Evolutionary conservation across 148 eudicot species (phyloP), one percentile per base, ranked within the genome.

Genomic region (Limonium bicolor): DNA sequence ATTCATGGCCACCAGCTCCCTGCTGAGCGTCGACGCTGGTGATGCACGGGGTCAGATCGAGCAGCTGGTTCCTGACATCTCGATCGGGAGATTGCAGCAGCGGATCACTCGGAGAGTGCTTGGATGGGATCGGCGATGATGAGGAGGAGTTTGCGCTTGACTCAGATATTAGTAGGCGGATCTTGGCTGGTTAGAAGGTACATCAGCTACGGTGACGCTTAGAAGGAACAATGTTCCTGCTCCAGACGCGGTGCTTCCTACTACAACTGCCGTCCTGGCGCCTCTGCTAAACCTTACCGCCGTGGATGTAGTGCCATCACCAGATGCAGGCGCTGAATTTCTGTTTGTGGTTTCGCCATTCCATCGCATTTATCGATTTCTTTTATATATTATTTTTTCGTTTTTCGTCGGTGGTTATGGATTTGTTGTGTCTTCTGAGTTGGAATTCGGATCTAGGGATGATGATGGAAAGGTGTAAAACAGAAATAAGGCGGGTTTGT

Each of bases 261-360:
- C 67, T 76, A 76, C 62, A 76, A 80, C 38, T 76, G 90, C 50
- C 56, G 51, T 9, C 58, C 69, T 0, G 80, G 90, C n/a, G 74
- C 68, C 1, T 68, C 64, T 27, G 77, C 83, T 5, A 80, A 80
- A 15, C 90, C 90, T 0, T 80, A 76, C 63, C 23, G 48, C 1
- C 90, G 90, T 27, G 80, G 83, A 0, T 80, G 80, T 69, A 76
- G 76, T 42, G 50, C 67, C 7, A 76, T 80, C 28, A 55, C 83
- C 15, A 73, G 82, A 8, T 79, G 87, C 74, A 48, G 66, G n/a
- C n/a, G 76, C 36, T 66, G 41, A 5, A 2, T 32, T 32, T 5
- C n/a, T n/a, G n/a, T n/a, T n/a, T n/a, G 11, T 2, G 1, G 1
- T 2, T 1, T 5, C 14, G 2, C n/a, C n/a, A n/a, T n/a, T n/a